Evolutionary conservation across 179 eudicot species (phyloP).

Genomic region (Amaranthus tricolor): DNA sequence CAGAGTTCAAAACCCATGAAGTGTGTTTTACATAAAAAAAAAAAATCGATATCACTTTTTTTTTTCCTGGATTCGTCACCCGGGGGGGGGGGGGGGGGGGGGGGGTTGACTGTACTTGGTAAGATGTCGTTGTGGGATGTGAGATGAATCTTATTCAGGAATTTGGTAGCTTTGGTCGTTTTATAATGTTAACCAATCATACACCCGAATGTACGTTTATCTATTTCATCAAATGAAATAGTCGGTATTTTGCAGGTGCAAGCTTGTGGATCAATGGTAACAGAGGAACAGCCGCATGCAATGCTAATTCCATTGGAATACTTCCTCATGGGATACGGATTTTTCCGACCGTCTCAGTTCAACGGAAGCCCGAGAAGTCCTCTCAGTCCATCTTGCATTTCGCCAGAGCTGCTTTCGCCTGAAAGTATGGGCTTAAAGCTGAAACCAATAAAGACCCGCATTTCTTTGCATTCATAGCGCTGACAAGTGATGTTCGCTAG

Average conservation of each 20-base stretch:
- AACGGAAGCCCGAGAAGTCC: constrained; percentile 91
- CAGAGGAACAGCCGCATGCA: constrained; percentile 96
- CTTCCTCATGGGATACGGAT: constrained; percentile 87
- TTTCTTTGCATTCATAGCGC: constrained; percentile 27
- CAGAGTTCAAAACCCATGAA: no score
- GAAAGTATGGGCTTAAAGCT: constrained; percentile 98
- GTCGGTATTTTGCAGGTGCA: constrained; percentile 55
- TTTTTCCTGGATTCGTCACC: background rate
- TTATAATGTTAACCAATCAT: background rate
- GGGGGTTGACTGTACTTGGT: background rate
- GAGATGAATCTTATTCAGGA: background rate
- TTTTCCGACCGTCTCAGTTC: constrained; percentile 56
- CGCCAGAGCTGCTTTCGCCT: constrained; percentile 91
- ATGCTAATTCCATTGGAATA: constrained; percentile 89
- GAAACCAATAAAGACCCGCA: constrained; percentile 88
- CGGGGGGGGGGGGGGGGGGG: background rate
- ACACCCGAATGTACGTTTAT: background rate
- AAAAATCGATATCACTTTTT: no score
- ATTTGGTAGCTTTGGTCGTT: background rate
- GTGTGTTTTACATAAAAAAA: no score
- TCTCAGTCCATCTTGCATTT: constrained; percentile 74
- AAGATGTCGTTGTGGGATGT: background rate
- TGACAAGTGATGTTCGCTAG: background rate
- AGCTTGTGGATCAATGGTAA: constrained; percentile 92
- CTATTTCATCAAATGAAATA: background rate